Evolutionary conservation across 2,329 filamentous ascomycete genomes (phyloP), one percentile per base, ranked within the genome.

Genomic region (Lasiodiplodia sp.): DNA sequence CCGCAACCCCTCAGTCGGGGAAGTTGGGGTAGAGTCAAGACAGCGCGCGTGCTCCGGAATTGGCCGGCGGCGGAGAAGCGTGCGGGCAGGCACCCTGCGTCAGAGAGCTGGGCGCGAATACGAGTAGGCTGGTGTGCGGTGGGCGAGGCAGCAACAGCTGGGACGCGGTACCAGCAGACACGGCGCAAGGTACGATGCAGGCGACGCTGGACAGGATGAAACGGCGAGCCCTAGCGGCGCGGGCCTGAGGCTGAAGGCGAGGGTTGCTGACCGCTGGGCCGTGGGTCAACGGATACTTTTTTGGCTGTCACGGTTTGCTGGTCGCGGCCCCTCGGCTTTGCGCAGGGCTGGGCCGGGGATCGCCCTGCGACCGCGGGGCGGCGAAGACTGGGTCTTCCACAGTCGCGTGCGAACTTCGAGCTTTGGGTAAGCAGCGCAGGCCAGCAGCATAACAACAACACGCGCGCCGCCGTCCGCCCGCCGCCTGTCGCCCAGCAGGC

Each of bases 151-250:
- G 38, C 28, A 47, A n/a, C 34, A 28, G 62, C 25, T 40, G 49
- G 18, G n/a, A 18, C 23, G 25, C 31, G 18, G 28, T 53, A 49
- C n/a, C n/a, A 49, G 64, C 38, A 25, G 49, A 31, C 37, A 55
- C 10, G 38, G 52, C 64, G 64, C 64, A 49, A 66, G 64, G 65
- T 67, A 67, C 65, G 65, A 37, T 53, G 60, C 60, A 37, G 28
- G 60, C 44, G n/a, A 31, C 5, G 47, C 44, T 60, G 57, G 57
- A 60, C 16, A 25, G 44, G 44, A 51, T 51, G 58, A 44, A 63
- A 63, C 58, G 58, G 58, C 38, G 40, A 38, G 60, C 28, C 44
- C 60, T 52, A 64, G 60, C 60, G 60, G 25, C 38, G 37, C 60
- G 60, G 60, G 47, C 60, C 57, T 52, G 60, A 64, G 60, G 60